A percentile compares a stretch with the other conserved stretches of the same genome.
Conservation (phyloP, 805 yeast genomes). For the Nadsonia fulvescens region DNA sequence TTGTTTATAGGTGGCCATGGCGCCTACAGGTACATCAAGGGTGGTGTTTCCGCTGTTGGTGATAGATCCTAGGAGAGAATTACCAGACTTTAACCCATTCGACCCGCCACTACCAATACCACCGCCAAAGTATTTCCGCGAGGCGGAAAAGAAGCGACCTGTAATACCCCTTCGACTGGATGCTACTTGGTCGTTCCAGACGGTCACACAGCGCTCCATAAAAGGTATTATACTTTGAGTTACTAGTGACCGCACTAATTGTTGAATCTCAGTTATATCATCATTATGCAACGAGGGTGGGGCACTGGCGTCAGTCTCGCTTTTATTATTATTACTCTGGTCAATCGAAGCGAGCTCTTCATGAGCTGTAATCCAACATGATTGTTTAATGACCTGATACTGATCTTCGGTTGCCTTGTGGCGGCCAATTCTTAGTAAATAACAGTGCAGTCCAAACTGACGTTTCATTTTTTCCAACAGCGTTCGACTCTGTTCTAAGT, state of each 20-base stretch:
- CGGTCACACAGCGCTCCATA: conserved; percentile 64
- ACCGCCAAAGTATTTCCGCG: conserved; percentile 3
- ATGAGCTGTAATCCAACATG: conserved; percentile 2
- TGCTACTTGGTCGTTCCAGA: conserved; percentile 73
- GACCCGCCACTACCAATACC: conserved; percentile 2
- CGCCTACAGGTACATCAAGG: too few relatives aligned
- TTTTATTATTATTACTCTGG: conserved; percentile 5
- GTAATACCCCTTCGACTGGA: conserved; percentile 63
- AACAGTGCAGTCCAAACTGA: conserved; percentile 15
- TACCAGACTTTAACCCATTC: too few relatives aligned
- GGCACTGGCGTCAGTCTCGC: conserved; percentile 7
- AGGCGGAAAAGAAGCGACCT: conserved; percentile 50
- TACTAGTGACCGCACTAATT: conserved; percentile 29
- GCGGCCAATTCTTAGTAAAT: conserved; percentile 5
- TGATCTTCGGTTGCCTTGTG: too few relatives aligned
- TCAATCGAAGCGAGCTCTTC: conserved; percentile 3
- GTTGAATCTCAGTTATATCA: conserved; percentile 24
- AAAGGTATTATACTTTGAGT: conserved; percentile 47
- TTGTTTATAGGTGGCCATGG: conserved; percentile 2
- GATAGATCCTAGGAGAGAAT: too few relatives aligned
- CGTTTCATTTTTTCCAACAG: conserved; percentile 25
- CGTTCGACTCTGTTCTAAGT: conserved; percentile 25
- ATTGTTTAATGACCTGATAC: too few relatives aligned
- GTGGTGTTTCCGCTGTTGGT: too few relatives aligned
- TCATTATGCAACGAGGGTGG: conserved; percentile 7